These are phyloP conservation scores for Gastrolobium villosum DNA, from an alignment of 306 rosid genomes.

Conservation along the genomic window DNA sequence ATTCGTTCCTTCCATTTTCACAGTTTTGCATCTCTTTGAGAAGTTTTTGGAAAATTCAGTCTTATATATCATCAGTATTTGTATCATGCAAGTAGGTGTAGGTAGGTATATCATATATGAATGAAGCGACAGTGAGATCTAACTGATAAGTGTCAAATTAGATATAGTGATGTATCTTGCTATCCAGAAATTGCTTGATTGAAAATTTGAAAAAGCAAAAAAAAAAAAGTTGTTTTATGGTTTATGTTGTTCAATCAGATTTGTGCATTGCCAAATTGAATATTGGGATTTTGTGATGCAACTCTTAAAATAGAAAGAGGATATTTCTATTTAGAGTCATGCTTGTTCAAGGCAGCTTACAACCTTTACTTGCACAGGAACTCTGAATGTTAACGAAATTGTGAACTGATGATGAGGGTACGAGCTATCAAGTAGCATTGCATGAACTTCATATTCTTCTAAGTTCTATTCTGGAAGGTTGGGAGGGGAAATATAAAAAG, in stretches of 20 bases:
- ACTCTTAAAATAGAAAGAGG: slow-evolving; percentile 5
- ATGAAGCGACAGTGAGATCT: slow-evolving; percentile 46
- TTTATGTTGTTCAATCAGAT: slow-evolving; percentile 32
- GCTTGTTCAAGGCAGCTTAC: slow-evolving; percentile 29
- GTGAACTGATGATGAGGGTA: slow-evolving; percentile 36
- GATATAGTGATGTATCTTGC: slow-evolving; percentile 28
- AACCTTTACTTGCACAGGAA: slow-evolving; percentile 43
- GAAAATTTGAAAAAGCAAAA: neutral
- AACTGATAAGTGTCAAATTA: neutral
- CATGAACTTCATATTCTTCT: slow-evolving; percentile 52
- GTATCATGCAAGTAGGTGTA: slow-evolving; percentile 5
- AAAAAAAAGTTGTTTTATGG: neutral
- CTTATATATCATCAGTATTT: neutral
- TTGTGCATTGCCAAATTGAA: slow-evolving; percentile 34
- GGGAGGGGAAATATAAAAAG: slow-evolving; percentile 36
- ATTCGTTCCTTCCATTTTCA: slow-evolving; percentile 3
- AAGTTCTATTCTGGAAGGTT: slow-evolving; percentile 52
- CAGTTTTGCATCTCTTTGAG: neutral
- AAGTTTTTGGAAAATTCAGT: slow-evolving; percentile 9
- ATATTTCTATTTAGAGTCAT: slow-evolving; percentile 13
- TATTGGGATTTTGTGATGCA: slow-evolving; percentile 24
- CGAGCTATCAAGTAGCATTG: slow-evolving; percentile 47
- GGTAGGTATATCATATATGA: slow-evolving; percentile 25
- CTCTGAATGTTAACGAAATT: slow-evolving; percentile 43
- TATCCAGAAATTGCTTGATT: slow-evolving; percentile 6